Evolutionary conservation across 140 eudicot genomes (phyloP).

Genomic region (Stevia rebaudiana): DNA sequence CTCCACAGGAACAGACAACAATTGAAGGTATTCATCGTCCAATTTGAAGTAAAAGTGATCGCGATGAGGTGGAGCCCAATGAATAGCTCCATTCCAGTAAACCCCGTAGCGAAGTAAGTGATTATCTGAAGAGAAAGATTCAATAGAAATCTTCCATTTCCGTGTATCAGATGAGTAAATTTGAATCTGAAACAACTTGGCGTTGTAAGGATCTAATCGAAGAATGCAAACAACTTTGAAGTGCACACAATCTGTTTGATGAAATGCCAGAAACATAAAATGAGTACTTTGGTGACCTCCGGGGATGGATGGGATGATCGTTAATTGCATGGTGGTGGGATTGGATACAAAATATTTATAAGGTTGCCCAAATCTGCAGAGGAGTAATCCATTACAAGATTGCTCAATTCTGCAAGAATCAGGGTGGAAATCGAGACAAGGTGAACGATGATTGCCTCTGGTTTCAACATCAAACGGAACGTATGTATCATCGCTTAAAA

Average conservation of each 20-base stretch:
- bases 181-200: not conserved
- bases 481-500: not conserved
- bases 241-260: not conserved
- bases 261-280: not conserved
- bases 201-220: not conserved
- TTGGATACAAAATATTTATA: not conserved
- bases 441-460: not conserved
- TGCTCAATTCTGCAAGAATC: not conserved
- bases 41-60: not conserved
- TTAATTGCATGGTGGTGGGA: slow-evolving; percentile 1
- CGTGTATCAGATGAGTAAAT: not conserved
- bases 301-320: not conserved
- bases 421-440: not conserved
- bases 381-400: not conserved
- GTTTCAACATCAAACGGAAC: not conserved
- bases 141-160: not conserved
- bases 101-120: not conserved
- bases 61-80: not conserved
- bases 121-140: not conserved
- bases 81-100: not conserved
- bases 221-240: not conserved
- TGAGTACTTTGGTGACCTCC: not conserved
- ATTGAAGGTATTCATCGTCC: not conserved
- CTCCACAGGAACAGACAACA: not conserved
- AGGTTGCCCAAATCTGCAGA: too few relatives aligned